Conservation (phyloP, 1,284 basidiomycete genomes). For the Austropuccinia psidii region DNA sequence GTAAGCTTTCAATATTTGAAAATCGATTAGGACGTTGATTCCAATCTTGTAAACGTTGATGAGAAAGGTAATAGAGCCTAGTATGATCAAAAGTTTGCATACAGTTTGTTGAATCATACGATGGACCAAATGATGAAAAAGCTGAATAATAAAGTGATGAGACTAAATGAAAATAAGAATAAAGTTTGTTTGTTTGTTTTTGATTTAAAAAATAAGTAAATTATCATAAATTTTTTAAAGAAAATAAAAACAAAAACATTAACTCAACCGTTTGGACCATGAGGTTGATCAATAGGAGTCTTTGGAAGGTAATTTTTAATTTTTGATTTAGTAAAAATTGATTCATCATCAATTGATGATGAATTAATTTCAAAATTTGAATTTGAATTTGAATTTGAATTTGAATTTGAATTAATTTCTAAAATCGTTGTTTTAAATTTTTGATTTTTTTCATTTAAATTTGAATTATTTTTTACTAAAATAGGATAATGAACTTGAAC, state of each 20-base stretch:
- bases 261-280: slow-evolving; percentile 22
- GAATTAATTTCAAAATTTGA: background rate
- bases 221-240: background rate
- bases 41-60: slow-evolving; percentile 13
- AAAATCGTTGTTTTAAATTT: background rate
- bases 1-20: background rate
- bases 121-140: slow-evolving; percentile 36
- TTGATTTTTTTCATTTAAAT: background rate
- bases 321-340: background rate
- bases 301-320: background rate
- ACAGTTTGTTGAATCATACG: slow-evolving; percentile 23
- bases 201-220: background rate
- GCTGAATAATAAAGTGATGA: slow-evolving; percentile 33
- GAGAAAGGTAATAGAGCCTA: background rate
- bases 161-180: background rate
- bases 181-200: background rate
- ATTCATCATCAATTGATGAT: background rate
- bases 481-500: slow-evolving; percentile 29
- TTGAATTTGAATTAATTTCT: background rate
- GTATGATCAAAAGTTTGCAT: slow-evolving; percentile 14
- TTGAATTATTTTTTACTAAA: no score
- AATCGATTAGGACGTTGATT: slow-evolving; percentile 12
- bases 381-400: background rate
- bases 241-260: no score
- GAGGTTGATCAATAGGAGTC: background rate